phyloP scores from a whole-genome alignment of 768 basidiomycete genomes.

The Agrocybe praecox region DNA sequence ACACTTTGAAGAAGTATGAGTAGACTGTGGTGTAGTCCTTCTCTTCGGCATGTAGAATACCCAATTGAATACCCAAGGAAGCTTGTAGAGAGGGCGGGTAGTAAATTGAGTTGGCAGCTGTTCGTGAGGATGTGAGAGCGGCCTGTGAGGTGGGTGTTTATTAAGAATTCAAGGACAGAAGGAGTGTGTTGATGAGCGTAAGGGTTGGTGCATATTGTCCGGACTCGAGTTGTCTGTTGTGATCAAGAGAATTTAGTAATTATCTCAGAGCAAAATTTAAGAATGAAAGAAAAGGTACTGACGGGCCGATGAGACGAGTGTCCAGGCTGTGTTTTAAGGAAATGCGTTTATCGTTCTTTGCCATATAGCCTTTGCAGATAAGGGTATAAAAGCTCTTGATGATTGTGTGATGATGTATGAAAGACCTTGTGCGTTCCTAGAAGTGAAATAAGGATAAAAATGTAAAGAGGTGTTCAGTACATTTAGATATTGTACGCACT shows the following conservation, averaged over 20 bases:
- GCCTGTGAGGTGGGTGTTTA: constrained; percentile 46
- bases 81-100: constrained; percentile 45
- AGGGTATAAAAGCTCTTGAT: constrained; percentile 85
- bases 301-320: constrained; percentile 84
- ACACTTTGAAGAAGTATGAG: constrained; percentile 97
- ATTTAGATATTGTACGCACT: constrained; percentile 45
- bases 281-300: constrained; percentile 16
- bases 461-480: too few species aligned
- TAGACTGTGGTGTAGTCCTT: constrained; percentile 98
- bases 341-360: constrained; percentile 87
- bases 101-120: constrained; percentile 95
- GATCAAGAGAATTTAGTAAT: constrained; percentile 4
- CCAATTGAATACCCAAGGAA: constrained; percentile 53
- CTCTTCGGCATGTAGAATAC: constrained; percentile 93
- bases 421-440: constrained; percentile 81
- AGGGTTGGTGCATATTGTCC: constrained; percentile 80
- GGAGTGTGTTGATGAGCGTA: constrained; percentile 79
- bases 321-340: constrained; percentile 96
- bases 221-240: constrained; percentile 68
- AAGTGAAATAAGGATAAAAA: background rate
- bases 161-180: too few species aligned
- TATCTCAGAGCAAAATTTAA: too few species aligned
- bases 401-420: constrained; percentile 85
- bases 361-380: constrained; percentile 98
- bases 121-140: constrained; percentile 86